Evolutionary conservation across 208 protist genomes (phyloP), one percentile per base, ranked within the genome.

Genomic region (Trypanosoma brucei): DNA sequence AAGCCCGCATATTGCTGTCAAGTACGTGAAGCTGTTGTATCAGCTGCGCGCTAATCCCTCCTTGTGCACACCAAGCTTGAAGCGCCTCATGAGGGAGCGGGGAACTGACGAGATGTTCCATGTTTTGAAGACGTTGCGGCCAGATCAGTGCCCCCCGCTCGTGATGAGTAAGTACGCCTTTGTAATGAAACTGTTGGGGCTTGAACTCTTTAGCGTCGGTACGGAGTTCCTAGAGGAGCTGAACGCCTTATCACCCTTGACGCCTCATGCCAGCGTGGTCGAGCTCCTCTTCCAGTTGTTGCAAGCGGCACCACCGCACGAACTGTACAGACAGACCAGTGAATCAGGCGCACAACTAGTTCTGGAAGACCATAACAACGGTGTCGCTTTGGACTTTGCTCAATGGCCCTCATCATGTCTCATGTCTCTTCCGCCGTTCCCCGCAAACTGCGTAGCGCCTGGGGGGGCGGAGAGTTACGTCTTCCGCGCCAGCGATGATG

Each of bases 91-190:
- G 53, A 78, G 79, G 54, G 46, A 59, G 7, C 49, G 62, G 51
- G 76, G 79, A 14, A 83, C 79, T 59, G 79, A 83, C 66, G 56
- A 63, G 36, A 73, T 94, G 40, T 92, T 92, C 65, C 66, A 84
- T n/a, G 63, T 68, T 37, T 68, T 92, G 45, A 79, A 84, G 65
- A 62, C 69, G 45, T 75, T 88, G 45, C 67, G 55, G 49, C 76
- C 85, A 11, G 67, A 76, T 59, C 58, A 62, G 13, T 83, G 75
- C 64, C 63, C 65, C 7, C 79, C 81, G 2, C 58, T 88, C 13
- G 62, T 83, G 45, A 75, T 92, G 44, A 92, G 78, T 72, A 94
- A 94, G 71, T 91, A 95, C 78, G 82, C 84, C 31, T 95, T 89
- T 72, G 75, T 93, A 34, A 74, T 95, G 38, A 89, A 92, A 62